Evolutionary conservation across 345 rosid genomes (phyloP).

Genomic region (Linum tenue): DNA sequence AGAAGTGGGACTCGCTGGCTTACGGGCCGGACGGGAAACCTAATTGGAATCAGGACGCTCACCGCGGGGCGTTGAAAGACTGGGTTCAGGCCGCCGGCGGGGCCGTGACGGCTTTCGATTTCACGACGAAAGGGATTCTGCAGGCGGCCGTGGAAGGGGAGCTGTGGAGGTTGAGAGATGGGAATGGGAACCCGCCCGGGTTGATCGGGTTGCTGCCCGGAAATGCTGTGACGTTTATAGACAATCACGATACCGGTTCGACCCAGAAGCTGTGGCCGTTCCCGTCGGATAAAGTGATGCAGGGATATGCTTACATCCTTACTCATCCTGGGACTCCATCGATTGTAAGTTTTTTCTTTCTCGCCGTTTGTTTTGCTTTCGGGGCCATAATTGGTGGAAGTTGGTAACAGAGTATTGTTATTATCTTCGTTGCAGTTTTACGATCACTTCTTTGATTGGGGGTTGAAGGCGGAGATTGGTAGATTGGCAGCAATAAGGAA

Average conservation of each 20-base stretch:
- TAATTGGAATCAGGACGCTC: slow-evolving; percentile 42
- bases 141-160: slow-evolving; percentile 69
- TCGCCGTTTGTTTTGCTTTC: background rate
- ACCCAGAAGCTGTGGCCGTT: slow-evolving; percentile 54
- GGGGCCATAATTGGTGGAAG: background rate
- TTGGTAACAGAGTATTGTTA: no score
- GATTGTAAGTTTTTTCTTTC: slow-evolving; percentile 34
- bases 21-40: slow-evolving; percentile 48
- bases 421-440: slow-evolving; percentile 43
- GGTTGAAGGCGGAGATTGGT: slow-evolving; percentile 43
- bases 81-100: slow-evolving; percentile 68
- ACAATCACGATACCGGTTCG: slow-evolving; percentile 77
- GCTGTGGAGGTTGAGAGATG: slow-evolving; percentile 64
- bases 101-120: slow-evolving; percentile 60
- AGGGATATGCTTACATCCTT: slow-evolving; percentile 79
- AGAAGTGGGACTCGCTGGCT: slow-evolving; percentile 56
- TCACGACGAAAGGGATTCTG: slow-evolving; percentile 78
- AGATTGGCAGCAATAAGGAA: slow-evolving; percentile 41
- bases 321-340: slow-evolving; percentile 76
- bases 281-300: slow-evolving; percentile 78
- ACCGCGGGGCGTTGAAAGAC: slow-evolving; percentile 40
- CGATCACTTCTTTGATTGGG: slow-evolving; percentile 69
- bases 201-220: slow-evolving; percentile 57
- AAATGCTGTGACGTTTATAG: slow-evolving; percentile 73
- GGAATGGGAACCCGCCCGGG: slow-evolving; percentile 68